Percentiles rank a stretch among this genome's conserved stretches.
phyloP scores from a whole-genome alignment of 176 grass and related monocot species.

The Carex myosuroides region DNA sequence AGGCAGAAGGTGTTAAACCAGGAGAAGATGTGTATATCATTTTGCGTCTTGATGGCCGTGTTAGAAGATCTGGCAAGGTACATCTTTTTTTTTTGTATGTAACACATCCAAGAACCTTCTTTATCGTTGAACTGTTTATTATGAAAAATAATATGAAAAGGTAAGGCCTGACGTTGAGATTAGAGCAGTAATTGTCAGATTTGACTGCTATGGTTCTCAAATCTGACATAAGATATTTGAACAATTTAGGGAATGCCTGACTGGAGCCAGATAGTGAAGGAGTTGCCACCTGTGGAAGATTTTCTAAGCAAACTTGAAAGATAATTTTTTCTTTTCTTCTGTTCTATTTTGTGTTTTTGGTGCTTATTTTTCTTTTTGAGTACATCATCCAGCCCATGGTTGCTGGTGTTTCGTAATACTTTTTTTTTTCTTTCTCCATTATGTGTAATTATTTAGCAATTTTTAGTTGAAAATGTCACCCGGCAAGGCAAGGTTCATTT shows the following conservation, averaged over 20 bases:
- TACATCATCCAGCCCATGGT: not conserved
- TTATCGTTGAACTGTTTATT: not conserved
- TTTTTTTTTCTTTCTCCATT: not conserved
- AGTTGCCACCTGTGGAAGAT: conserved; percentile 72
- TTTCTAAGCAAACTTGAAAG: conserved; percentile 89
- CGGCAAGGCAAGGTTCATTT: not conserved
- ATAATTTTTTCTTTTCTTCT: conserved; percentile 23
- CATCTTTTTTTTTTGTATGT: not conserved
- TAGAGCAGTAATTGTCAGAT: not conserved
- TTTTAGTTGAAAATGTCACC: not conserved
- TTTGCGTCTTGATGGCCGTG: conserved; percentile 74
- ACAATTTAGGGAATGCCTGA: conserved; percentile 74
- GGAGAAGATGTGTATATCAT: conserved; percentile 84
- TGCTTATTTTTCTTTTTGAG: not conserved
- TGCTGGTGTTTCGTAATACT: not conserved
- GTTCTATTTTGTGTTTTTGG: not conserved
- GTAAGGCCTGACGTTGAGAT: not conserved
- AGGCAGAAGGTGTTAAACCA: conserved; percentile 66
- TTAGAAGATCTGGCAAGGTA: conserved; percentile 93
- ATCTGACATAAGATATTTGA: not conserved
- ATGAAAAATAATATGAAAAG: not conserved
- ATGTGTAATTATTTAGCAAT: not conserved
- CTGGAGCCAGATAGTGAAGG: conserved; percentile 71
- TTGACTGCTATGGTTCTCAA: not conserved
- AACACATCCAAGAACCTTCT: not conserved